Conservation (phyloP, 2,329 filamentous ascomycete genomes). For the Cadophora gregata region DNA sequence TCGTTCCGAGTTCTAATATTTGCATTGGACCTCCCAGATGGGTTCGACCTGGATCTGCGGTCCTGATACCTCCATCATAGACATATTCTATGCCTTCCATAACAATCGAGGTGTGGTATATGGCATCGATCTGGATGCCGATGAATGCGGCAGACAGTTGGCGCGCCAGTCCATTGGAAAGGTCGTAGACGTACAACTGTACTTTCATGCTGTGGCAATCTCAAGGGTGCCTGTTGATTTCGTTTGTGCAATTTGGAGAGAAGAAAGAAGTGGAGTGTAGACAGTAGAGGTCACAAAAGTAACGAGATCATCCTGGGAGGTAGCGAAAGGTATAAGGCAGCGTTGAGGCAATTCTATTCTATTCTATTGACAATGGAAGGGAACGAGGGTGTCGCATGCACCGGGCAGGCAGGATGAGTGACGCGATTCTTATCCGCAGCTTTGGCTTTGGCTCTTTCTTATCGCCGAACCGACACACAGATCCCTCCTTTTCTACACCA, state of each 20-base stretch:
- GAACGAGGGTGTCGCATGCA: constrained; percentile 8
- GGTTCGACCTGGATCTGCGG: constrained; percentile 78
- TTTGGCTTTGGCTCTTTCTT: not conserved
- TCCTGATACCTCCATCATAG: constrained; percentile 87
- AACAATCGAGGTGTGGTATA: constrained; percentile 94
- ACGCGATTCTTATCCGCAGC: constrained; percentile 17
- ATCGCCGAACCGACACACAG: too few relatives aligned
- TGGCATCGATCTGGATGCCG: constrained; percentile 80
- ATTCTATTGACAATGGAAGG: constrained; percentile 28
- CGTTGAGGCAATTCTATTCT: constrained; percentile 27
- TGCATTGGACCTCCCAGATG: constrained; percentile 88
- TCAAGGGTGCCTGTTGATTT: not conserved
- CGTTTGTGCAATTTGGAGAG: not conserved
- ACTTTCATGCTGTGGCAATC: constrained; percentile 66
- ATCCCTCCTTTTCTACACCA: not conserved
- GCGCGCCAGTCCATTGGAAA: constrained; percentile 64
- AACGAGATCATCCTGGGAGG: not conserved
- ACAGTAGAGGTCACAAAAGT: not conserved
- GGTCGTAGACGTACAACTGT: constrained; percentile 78
- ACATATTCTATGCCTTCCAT: constrained; percentile 86
- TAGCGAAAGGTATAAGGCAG: constrained; percentile 11
- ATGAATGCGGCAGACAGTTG: constrained; percentile 59
- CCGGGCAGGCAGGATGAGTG: constrained; percentile 26
- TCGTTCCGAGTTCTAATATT: constrained; percentile 74
- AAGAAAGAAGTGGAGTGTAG: not conserved